A percentile compares a stretch with the other conserved stretches of the same genome.
These are phyloP conservation scores for Aspergillus diversus DNA, from an alignment of 495 filamentous ascomycete species.

Conservation along the genomic window DNA sequence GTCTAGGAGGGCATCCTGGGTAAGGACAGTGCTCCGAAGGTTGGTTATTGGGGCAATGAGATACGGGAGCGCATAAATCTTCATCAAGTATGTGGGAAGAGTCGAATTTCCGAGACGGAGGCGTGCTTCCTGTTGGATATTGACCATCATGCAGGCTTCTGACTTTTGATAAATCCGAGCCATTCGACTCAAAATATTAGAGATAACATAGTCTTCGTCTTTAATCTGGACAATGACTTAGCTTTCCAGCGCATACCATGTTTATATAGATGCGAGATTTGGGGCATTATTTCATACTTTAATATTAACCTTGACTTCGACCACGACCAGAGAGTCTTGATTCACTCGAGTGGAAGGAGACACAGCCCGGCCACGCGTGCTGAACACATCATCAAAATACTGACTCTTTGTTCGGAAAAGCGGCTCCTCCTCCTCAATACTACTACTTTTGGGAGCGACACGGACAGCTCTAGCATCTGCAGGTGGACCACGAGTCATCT, in stretches of 20 bases:
- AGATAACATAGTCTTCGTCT: slow-evolving; percentile 57
- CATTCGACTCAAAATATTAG: slow-evolving; percentile 67
- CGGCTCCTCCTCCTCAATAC: slow-evolving; percentile 27
- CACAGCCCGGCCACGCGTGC: slow-evolving; percentile 51
- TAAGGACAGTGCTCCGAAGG: slow-evolving; percentile 76
- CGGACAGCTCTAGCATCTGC: slow-evolving; percentile 21
- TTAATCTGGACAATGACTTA: slow-evolving; percentile 32
- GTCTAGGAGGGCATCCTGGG: slow-evolving; percentile 70
- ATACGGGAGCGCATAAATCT: slow-evolving; percentile 70
- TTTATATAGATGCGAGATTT: neutral
- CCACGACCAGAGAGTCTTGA: slow-evolving; percentile 72
- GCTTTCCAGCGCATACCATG: neutral
- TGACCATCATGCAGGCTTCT: slow-evolving; percentile 71
- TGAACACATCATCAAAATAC: slow-evolving; percentile 66
- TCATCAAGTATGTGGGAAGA: slow-evolving; percentile 80
- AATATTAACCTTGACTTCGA: slow-evolving; percentile 82
- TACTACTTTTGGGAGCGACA: slow-evolving; percentile 15
- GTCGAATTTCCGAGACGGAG: slow-evolving; percentile 74
- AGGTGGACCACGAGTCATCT: slow-evolving; percentile 12
- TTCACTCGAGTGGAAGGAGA: slow-evolving; percentile 60
- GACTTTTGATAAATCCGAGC: slow-evolving; percentile 74
- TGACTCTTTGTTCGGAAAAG: slow-evolving; percentile 43
- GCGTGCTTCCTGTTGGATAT: slow-evolving; percentile 72
- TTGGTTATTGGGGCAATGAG: slow-evolving; percentile 77
- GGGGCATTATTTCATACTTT: slow-evolving; percentile 57